A percentile compares a stretch with the other conserved stretches of the same genome.
Evolutionary conservation across 2,329 filamentous ascomycete species (phyloP).

Genomic region (Tolypocladium pustulatum): DNA sequence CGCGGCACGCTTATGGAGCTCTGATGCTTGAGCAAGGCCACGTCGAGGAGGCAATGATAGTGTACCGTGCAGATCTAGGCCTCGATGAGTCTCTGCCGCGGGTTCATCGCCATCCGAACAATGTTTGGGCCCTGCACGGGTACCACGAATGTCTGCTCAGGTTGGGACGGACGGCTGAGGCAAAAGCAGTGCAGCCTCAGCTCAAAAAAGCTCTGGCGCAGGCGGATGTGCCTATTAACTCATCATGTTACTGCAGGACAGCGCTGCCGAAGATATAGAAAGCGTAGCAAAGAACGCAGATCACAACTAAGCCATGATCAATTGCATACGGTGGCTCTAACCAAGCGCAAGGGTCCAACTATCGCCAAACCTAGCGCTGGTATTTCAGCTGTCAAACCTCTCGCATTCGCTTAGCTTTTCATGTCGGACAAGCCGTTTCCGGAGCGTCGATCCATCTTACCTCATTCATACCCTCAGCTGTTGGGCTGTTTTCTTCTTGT

Average conservation of each 20-base stretch:
- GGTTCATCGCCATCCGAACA: constrained; percentile 57
- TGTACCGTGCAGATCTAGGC: constrained; percentile 54
- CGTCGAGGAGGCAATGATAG: constrained; percentile 41
- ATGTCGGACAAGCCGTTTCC: background rate
- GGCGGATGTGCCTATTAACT: constrained; percentile 48
- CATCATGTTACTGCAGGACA: constrained; percentile 18
- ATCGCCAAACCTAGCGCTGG: background rate
- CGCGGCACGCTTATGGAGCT: constrained; percentile 59
- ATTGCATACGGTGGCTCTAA: background rate
- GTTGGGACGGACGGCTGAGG: constrained; percentile 31
- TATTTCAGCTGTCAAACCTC: background rate
- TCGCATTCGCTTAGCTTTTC: background rate
- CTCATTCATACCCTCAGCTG: background rate
- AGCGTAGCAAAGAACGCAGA: no score
- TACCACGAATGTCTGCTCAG: constrained; percentile 58
- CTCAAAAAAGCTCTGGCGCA: constrained; percentile 39
- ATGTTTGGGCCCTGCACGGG: constrained; percentile 67
- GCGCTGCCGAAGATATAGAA: constrained; percentile 9
- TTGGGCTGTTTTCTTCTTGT: background rate
- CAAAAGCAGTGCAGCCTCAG: constrained; percentile 24
- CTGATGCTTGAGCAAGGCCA: constrained; percentile 56
- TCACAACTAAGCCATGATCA: no score
- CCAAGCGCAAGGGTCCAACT: background rate
- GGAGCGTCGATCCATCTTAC: background rate
- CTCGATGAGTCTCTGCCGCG: constrained; percentile 49